Conservation (phyloP, 1,139 yeast species). For the Eremothecium sinecaudum region DNA sequence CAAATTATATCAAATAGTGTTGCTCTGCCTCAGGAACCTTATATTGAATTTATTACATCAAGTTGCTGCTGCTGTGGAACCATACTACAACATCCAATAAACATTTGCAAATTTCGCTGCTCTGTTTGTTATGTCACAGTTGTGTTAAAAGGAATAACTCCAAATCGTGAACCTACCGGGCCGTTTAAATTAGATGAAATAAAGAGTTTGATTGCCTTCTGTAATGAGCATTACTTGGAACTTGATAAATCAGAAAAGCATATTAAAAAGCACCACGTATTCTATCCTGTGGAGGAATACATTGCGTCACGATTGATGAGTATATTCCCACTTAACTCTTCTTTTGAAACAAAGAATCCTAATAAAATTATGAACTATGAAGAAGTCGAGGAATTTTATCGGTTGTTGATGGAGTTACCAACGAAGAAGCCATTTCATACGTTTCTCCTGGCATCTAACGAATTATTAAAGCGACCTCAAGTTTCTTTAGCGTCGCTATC, state of each 20-base stretch:
- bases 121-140: constrained; percentile 43
- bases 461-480: constrained; percentile 40
- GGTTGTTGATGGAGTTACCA: constrained; percentile 41
- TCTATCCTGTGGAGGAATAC: constrained; percentile 43
- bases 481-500: constrained; percentile 26
- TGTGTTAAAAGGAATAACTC: constrained; percentile 3
- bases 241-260: constrained; percentile 4
- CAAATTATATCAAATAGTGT: constrained; percentile 4
- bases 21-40: constrained; percentile 1
- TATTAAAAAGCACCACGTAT: constrained; percentile 32
- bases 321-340: constrained; percentile 37
- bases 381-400: constrained; percentile 39
- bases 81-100: constrained; percentile 40
- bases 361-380: constrained; percentile 33
- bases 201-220: neutral
- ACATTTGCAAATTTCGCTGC: constrained; percentile 45
- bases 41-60: constrained; percentile 4
- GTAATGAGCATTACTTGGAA: neutral
- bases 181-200: neutral
- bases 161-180: constrained; percentile 8
- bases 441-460: constrained; percentile 42
- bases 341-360: constrained; percentile 36
- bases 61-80: constrained; percentile 55
- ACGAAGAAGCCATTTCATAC: constrained; percentile 49
- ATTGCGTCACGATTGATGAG: constrained; percentile 38